Evolutionary conservation across 768 basidiomycete genomes (phyloP).

Genomic region (Mycena haematopus): DNA sequence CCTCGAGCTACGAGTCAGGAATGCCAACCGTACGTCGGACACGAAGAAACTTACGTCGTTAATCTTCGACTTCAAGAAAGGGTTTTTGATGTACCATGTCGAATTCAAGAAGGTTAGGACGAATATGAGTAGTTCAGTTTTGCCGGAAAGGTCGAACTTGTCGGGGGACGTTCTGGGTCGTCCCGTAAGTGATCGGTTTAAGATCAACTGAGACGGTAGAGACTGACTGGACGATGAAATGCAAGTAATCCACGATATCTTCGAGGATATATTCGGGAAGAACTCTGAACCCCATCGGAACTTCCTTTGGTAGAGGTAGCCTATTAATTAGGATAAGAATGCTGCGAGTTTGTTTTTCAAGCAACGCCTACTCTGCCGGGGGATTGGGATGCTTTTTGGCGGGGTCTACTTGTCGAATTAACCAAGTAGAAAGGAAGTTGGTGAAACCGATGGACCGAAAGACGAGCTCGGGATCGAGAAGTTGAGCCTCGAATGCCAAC

Average conservation of each 20-base stretch:
- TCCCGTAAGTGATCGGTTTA: background rate
- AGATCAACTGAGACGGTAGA: background rate
- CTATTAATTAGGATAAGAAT: conserved; percentile 46
- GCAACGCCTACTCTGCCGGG: conserved; percentile 61
- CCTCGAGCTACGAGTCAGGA: conserved; percentile 46
- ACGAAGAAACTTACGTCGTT: conserved; percentile 69
- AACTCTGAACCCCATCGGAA: conserved; percentile 83
- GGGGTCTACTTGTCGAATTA: conserved; percentile 90
- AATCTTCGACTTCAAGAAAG: conserved; percentile 95
- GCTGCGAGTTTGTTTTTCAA: too few species aligned
- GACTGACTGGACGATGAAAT: conserved; percentile 81
- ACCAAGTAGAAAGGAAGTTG: conserved; percentile 93
- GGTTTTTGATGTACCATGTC: conserved; percentile 98
- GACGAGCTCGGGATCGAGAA: conserved; percentile 86
- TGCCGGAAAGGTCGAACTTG: conserved; percentile 83
- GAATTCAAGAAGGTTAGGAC: conserved; percentile 90
- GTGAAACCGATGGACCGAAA: conserved; percentile 82
- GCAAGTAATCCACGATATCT: conserved; percentile 89
- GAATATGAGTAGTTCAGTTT: conserved; percentile 86
- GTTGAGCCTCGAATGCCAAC: conserved; percentile 82
- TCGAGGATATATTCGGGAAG: conserved; percentile 95
- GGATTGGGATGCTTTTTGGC: conserved; percentile 76
- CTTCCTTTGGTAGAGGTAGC: conserved; percentile 83
- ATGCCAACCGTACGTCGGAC: background rate
- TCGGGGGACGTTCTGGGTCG: conserved; percentile 67